Evolutionary conservation across 2,329 filamentous ascomycete genomes (phyloP), one percentile per base, ranked within the genome.

Genomic region (Colletotrichum musicola): DNA sequence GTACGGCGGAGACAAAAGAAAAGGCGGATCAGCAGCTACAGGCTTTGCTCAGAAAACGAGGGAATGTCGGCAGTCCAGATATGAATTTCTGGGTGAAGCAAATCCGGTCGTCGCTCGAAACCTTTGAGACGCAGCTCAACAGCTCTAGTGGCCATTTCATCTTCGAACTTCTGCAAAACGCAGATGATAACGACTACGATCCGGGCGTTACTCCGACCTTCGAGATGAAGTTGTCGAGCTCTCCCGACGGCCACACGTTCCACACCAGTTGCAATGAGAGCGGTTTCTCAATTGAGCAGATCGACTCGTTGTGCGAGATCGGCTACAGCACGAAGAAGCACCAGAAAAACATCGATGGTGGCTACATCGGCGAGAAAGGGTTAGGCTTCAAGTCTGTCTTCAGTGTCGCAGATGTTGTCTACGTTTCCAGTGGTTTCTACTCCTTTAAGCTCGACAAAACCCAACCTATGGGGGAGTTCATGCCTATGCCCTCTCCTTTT

Each of bases 121-220:
- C 30, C 30, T 35, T 35, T 10, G 30, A 35, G 30, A 35, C 30
- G 10, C 30, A 35, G 9, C 30, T 35, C 30, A 35, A 35, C 30
- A 35, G 30, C 30, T 35, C 9, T 9, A 35, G 30, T 9, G 30
- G 30, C 30, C 30, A 35, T 35, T 88, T 87, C 70, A 74, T 88
- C 0, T 83, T 86, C 40, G 85, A 88, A 72, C 72, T 88, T 1
- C 78, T 88, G 0, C 85, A 87, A 68, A 88, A 88, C 72, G 84
- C 84, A 4, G 86, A 88, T 51, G 85, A 87, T 72, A 86, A 86
- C 64, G 62, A 65, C 12, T 87, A 82, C 70, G 63, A 4, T 13
- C 82, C 82, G 0, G 78, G 71, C 51, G 72, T 81, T 0, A 71
- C 73, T 7, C 85, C 81, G 61, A 68, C 87, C 0, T 74, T 77